Base-by-base conservation (phyloP, 140 eudicot species). In the Oenanthe javanica region DNA sequence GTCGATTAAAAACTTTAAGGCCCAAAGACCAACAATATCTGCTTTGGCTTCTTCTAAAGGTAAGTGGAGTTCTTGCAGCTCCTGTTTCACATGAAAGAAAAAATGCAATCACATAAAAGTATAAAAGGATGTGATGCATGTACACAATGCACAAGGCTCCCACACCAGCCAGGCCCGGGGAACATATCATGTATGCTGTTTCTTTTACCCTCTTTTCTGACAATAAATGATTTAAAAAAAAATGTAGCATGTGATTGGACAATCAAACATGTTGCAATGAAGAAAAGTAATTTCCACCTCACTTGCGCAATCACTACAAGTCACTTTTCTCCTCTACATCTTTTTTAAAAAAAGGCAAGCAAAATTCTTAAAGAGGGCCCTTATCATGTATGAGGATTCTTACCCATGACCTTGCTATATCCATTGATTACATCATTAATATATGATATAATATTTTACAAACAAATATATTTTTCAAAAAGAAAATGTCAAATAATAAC, bases 21-120 rank as follows among this genome's bases (percentile, higher is more conserved):
- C 98, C 98, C 98, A 94, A 21, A 94, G 95, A 42, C 98, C 97
- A 80, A 94, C 98, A 77, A 94, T 92, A 85, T 94, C 98, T 43
- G 97, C 98, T 85, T 94, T 94, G 51, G 97, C 98, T 92, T 94
- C 98, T 87, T 94, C 98, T 47, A 94, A 73, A 81, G 97, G 90
- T 19, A 94, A 92, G 86, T 92, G 93, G 64, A 94, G 90, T 87
- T 94, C 98, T 88, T 94, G 96, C 82, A 94, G 88, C 83, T 94
- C 97, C 98, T 94, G 85, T 64, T 75, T 55, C 72, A 83, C 45
- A 79, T 82, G 52, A 63, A 79, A 11, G 77, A 75, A 19, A 75
- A 64, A 23, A 18, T 27, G 42, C 7, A 42, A 38, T 69, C 42
- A 79, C 23, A 54, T 23, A 40, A 38, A 10, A 14, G 77, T 23